Evolutionary conservation across 768 basidiomycete species (phyloP), one percentile per base, ranked within the genome.

Genomic region (Podaxis rugospora): DNA sequence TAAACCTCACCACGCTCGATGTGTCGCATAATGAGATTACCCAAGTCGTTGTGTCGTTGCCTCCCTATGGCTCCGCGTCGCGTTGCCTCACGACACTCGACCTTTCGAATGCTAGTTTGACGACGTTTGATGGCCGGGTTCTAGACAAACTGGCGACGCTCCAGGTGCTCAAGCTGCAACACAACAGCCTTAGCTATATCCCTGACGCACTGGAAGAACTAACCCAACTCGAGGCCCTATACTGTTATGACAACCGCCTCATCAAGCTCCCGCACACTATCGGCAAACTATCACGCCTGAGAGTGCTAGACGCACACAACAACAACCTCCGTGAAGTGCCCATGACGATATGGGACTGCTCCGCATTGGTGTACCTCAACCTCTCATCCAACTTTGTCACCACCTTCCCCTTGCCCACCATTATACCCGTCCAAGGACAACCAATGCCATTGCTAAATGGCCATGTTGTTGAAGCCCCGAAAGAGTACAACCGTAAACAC

Each of bases 21-120:
- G 88, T 88, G 0, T 90, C 91, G 1, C 83, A 92, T 71, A 99
- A 98, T 71, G 92, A 96, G 65, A 90, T 95, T 65, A 95, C 92
- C 0, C 84, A 88, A 51, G 79, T 94, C 63, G 85, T 80, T 49
- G 80, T 89, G 40, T 77, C 79, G 23, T 84, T 79, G 32, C 81
- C 79, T 23, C 80, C 86, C 1, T 74, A 68, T 6, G 70, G 69
- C 10, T 64, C 66, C 7, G 72, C 72, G n/a, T 70, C 83, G 0
- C 86, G 82, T 61, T 75, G 82, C 13, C 81, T 66, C 21, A 64
- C 65, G 32, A 55, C 55, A 10, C 54, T 66, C 18, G 63, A 66
- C 55, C 58, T 66, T 18, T 66, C 65, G 25, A 52, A 64, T 42
- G 63, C 65, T 25, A 64, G 59, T 28, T 51, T 98, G 36, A 91